These are phyloP conservation scores for Saccharomyces jurei DNA, from an alignment of 805 yeast species.

Conservation along the genomic window DNA sequence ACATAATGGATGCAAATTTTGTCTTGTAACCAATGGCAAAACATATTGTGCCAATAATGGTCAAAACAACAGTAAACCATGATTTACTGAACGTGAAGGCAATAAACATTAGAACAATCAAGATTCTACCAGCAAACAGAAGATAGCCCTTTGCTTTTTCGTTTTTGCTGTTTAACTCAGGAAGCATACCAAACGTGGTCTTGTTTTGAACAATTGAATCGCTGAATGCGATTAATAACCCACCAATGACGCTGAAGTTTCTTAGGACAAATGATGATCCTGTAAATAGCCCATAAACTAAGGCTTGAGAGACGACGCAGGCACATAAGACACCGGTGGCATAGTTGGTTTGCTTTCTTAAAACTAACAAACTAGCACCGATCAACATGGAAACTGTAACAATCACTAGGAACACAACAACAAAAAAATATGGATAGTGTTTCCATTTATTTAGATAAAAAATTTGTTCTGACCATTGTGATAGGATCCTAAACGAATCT, in stretches of 20 bases:
- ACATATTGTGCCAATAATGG: slow-evolving; percentile 64
- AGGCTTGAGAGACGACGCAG: slow-evolving; percentile 79
- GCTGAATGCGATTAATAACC: slow-evolving; percentile 76
- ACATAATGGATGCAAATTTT: slow-evolving; percentile 68
- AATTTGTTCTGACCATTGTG: slow-evolving; percentile 90
- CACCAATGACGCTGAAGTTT: slow-evolving; percentile 87
- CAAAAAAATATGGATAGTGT: slow-evolving; percentile 70
- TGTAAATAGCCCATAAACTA: slow-evolving; percentile 79
- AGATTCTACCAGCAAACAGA: slow-evolving; percentile 78
- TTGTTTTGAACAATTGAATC: slow-evolving; percentile 77
- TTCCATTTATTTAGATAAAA: slow-evolving; percentile 75
- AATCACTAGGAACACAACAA: slow-evolving; percentile 51
- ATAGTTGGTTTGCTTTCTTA: slow-evolving; percentile 58
- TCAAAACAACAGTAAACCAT: slow-evolving; percentile 60
- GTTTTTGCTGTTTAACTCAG: slow-evolving; percentile 58
- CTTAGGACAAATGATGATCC: slow-evolving; percentile 79
- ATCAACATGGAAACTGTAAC: slow-evolving; percentile 64
- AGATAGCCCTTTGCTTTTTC: slow-evolving; percentile 60
- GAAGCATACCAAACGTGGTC: slow-evolving; percentile 44
- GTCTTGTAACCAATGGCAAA: slow-evolving; percentile 92
- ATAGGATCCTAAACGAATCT: slow-evolving; percentile 72
- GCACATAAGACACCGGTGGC: slow-evolving; percentile 64
- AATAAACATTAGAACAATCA: slow-evolving; percentile 76
- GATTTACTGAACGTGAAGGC: slow-evolving; percentile 74
- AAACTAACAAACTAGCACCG: slow-evolving; percentile 66